Base-by-base conservation (phyloP, 23 red algal species). In the Chondrus crispus region DNA sequence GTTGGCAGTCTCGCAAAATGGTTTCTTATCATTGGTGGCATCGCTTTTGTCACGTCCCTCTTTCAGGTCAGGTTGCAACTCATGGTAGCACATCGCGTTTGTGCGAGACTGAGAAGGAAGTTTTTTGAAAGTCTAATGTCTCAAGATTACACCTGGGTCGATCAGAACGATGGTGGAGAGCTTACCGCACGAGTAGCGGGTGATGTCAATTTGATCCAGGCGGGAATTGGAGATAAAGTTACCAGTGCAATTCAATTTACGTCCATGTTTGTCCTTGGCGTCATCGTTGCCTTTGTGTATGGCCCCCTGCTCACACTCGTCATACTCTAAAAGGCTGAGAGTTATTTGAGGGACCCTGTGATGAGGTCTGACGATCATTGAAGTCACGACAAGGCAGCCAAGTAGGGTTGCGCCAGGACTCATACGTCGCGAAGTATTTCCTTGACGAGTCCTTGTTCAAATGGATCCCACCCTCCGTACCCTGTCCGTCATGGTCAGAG, bases 211-310 rank as follows among this genome's bases (percentile, higher is more conserved):
- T 35, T 93, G 22, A 93, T 96, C 35, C 70, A 91, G 46, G 60
- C 49, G 40, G 94, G 87, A 12, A 91, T 96, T 36, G 94, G 94
- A 8, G 94, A 96, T 51, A 96, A 96, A 60, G 62, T 96, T 42
- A 63, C 77, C 32, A 91, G 53, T 47, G 71, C 85, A 36, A 19
- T 93, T 16, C 94, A 96, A 57, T 92, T 91, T 39, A 62, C 89
- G 40, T 71, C 96, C 13, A 91, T 82, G 45, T 94, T 90, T 68
- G 41, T 98, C 35, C 73, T 88, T 8, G 96, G 96, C 18, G 47
- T 98, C 8, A 88, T 86, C 18, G 54, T 99, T 46, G 97, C 89
- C 43, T 96, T 99, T 42, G 81, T 88, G 5, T 95, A 82, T 51
- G 94, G 88, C 30, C 80, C 81, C 33, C 68, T 84, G n/a, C 53